These are phyloP conservation scores for Rhizopogon salebrosus DNA, from an alignment of 768 basidiomycete species.

Conservation along the genomic window DNA sequence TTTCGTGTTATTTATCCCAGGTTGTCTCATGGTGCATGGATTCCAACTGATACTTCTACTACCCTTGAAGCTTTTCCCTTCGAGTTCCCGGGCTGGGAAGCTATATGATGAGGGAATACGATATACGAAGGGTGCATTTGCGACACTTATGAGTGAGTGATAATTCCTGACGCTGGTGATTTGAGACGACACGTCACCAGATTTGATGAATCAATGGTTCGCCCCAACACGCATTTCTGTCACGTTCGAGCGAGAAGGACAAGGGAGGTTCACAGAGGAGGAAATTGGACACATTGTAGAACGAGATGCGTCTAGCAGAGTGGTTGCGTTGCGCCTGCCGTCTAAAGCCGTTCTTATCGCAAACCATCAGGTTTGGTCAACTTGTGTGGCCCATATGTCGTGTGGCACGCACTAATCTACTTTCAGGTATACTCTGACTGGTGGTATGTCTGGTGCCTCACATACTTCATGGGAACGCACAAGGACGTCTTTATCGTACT, in stretches of 20 bases:
- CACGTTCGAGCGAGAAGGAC: slow-evolving; percentile 68
- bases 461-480: slow-evolving; percentile 66
- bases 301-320: slow-evolving; percentile 50
- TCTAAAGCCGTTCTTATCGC: slow-evolving; percentile 79
- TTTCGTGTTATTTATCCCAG: slow-evolving; percentile 52
- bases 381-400: neutral
- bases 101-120: slow-evolving; percentile 68
- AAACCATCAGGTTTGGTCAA: slow-evolving; percentile 76
- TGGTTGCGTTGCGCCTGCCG: slow-evolving; percentile 64
- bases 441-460: slow-evolving; percentile 86
- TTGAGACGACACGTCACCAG: slow-evolving; percentile 29
- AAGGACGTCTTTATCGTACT: slow-evolving; percentile 83
- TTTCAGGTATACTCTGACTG: slow-evolving; percentile 70
- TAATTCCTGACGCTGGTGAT: neutral
- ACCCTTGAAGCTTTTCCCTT: slow-evolving; percentile 60
- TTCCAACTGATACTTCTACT: slow-evolving; percentile 71
- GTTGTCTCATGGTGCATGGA: slow-evolving; percentile 62
- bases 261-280: slow-evolving; percentile 54
- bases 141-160: slow-evolving; percentile 61
- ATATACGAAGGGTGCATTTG: slow-evolving; percentile 82
- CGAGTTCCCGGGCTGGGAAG: slow-evolving; percentile 41
- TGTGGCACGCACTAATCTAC: neutral
- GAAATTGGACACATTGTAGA: slow-evolving; percentile 55
- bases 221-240: slow-evolving; percentile 69
- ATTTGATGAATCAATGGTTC: slow-evolving; percentile 78